These are phyloP conservation scores for Xylariaceae sp. DNA, from an alignment of 2,329 filamentous ascomycete species.

Conservation along the genomic window DNA sequence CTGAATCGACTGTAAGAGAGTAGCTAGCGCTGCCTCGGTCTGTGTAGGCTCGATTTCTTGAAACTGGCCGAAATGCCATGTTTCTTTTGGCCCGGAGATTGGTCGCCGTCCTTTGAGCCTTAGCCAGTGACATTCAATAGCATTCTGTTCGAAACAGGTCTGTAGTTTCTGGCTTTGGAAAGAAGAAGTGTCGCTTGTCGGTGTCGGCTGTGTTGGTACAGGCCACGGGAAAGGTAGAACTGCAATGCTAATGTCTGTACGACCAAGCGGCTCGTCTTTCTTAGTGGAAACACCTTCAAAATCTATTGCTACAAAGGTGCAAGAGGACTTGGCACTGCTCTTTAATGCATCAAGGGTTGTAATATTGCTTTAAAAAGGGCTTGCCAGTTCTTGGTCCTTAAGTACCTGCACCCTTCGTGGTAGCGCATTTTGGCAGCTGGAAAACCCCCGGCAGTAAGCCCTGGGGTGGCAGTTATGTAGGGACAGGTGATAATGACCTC, in stretches of 20 bases:
- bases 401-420: slow-evolving; percentile 3
- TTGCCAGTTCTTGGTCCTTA: slow-evolving; percentile 22
- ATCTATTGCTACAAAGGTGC: slow-evolving; percentile 23
- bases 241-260: slow-evolving; percentile 23
- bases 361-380: slow-evolving; percentile 20
- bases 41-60: slow-evolving; percentile 18
- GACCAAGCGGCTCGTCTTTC: slow-evolving; percentile 3
- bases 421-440: slow-evolving; percentile 21
- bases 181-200: not conserved
- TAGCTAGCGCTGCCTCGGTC: slow-evolving; percentile 4
- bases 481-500: no score
- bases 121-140: slow-evolving; percentile 19
- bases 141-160: slow-evolving; percentile 10
- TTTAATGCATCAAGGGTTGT: slow-evolving; percentile 21
- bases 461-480: no score
- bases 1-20: slow-evolving; percentile 11
- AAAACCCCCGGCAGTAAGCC: no score
- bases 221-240: slow-evolving; percentile 1
- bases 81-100: slow-evolving; percentile 7
- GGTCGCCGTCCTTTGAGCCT: slow-evolving; percentile 8
- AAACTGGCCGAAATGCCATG: slow-evolving; percentile 11
- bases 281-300: slow-evolving; percentile 16
- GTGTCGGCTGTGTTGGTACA: not conserved
- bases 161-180: slow-evolving; percentile 3
- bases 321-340: slow-evolving; percentile 8